Conservation (phyloP, 2,329 filamentous ascomycete species). For the Tetracladium maxilliforme region DNA sequence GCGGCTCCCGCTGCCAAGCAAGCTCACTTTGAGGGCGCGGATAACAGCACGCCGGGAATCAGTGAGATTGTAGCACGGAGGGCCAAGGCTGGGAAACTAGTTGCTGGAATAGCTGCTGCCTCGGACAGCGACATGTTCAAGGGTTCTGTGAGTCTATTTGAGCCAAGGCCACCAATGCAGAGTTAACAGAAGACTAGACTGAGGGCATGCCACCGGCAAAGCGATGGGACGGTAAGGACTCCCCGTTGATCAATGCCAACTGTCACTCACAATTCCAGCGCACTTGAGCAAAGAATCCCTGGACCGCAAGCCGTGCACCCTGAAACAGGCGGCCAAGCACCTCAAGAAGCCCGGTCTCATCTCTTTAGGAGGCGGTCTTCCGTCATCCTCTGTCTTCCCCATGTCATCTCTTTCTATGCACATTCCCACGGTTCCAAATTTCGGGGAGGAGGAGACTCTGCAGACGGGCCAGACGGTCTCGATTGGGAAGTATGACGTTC, state of each 20-base stretch:
- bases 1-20: constrained; percentile 17
- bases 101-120: constrained; percentile 62
- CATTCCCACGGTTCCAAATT: constrained; percentile 53
- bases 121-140: constrained; percentile 78
- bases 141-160: constrained; percentile 38
- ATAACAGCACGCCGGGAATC: too few species aligned
- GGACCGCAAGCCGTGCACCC: constrained; percentile 46
- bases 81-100: constrained; percentile 54
- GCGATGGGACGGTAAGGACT: constrained; percentile 71
- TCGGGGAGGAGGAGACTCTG: constrained; percentile 54
- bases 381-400: constrained; percentile 85
- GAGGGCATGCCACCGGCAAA: constrained; percentile 60
- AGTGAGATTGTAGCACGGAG: constrained; percentile 54
- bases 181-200: constrained; percentile 20
- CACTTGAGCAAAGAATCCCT: constrained; percentile 49
- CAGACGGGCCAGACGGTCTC: constrained; percentile 42
- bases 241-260: constrained; percentile 3
- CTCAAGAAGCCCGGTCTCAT: constrained; percentile 73
- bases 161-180: constrained; percentile 9
- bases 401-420: constrained; percentile 65
- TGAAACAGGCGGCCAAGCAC: constrained; percentile 71
- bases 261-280: constrained; percentile 12
- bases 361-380: constrained; percentile 83
- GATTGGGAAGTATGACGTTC: constrained; percentile 74
- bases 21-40: too few species aligned